Conservation (phyloP, 208 protist species). For the Crithidia brevicula region DNA sequence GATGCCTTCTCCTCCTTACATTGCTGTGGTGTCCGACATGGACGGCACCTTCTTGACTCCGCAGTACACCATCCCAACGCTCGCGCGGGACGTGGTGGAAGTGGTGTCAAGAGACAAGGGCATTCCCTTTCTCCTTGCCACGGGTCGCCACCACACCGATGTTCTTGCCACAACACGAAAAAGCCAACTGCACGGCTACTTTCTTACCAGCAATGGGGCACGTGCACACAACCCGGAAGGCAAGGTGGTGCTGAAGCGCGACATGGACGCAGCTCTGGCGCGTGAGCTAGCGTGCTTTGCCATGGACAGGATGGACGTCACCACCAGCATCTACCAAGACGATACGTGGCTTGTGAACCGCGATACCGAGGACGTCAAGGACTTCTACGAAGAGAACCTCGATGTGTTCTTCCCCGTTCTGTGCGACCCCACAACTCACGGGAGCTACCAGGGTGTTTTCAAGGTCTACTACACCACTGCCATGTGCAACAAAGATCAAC, state of each 20-base stretch:
- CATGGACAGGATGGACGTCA: slow-evolving; percentile 24
- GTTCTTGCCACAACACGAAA: slow-evolving; percentile 43
- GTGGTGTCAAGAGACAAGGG: slow-evolving; percentile 13
- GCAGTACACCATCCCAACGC: slow-evolving; percentile 33
- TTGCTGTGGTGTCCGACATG: slow-evolving; percentile 53
- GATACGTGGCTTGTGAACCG: slow-evolving; percentile 37
- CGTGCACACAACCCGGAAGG: slow-evolving; percentile 41
- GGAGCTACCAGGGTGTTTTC: slow-evolving; percentile 36
- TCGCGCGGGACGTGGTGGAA: slow-evolving; percentile 30
- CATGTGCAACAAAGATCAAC: slow-evolving; percentile 1
- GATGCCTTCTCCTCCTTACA: slow-evolving; percentile 22
- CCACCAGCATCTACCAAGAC: slow-evolving; percentile 45
- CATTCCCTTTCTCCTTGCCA: slow-evolving; percentile 53
- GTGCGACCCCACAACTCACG: slow-evolving; percentile 28
- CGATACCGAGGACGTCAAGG: slow-evolving; percentile 29
- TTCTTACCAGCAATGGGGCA: slow-evolving; percentile 58
- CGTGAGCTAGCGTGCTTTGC: slow-evolving; percentile 32
- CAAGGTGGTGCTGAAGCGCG: slow-evolving; percentile 34
- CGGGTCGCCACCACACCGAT: slow-evolving; percentile 51
- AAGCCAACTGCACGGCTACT: slow-evolving; percentile 37
- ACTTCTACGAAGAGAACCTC: slow-evolving; percentile 41
- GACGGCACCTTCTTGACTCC: slow-evolving; percentile 57
- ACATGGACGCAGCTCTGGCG: slow-evolving; percentile 38
- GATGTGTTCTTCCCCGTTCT: slow-evolving; percentile 33
- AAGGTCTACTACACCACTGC: slow-evolving; percentile 48